A percentile compares a stretch with the other conserved stretches of the same genome.
Evolutionary conservation across 306 rosid genomes (phyloP).

Genomic region (Sphenostylis stenocarpa): DNA sequence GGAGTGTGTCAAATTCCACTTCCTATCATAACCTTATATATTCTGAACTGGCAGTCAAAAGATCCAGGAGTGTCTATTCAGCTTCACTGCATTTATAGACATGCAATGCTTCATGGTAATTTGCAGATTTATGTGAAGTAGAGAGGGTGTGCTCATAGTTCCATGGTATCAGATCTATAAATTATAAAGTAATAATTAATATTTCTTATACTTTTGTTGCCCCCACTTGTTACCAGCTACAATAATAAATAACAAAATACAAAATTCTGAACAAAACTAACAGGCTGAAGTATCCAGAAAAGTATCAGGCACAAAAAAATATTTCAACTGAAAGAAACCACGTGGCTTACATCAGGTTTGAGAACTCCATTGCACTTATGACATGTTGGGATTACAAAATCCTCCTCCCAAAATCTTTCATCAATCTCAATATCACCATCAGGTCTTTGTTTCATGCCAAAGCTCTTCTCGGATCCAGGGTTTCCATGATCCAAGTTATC

Average conservation of each 20-base stretch:
- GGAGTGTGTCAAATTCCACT: not conserved
- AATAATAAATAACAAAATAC: constrained; percentile 9
- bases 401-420: constrained; percentile 91
- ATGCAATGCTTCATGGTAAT: not conserved
- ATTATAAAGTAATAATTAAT: not conserved
- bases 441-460: constrained; percentile 98
- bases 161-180: not conserved
- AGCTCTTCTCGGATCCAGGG: constrained; percentile 82
- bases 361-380: constrained; percentile 83
- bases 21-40: not conserved
- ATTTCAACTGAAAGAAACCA: constrained; percentile 22
- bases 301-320: not conserved
- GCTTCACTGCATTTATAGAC: not conserved
- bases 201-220: not conserved
- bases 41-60: constrained; percentile 6
- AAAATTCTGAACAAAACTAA: not conserved
- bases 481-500: constrained; percentile 67
- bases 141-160: not conserved
- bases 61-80: not conserved
- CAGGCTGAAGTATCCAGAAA: constrained; percentile 2
- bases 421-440: constrained; percentile 97
- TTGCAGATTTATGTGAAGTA: not conserved
- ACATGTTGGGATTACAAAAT: constrained; percentile 79
- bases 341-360: constrained; percentile 82
- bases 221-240: constrained; percentile 1